Conservation (phyloP, 371 early-diverging fungal genomes). For the Lichtheimia ornata region DNA sequence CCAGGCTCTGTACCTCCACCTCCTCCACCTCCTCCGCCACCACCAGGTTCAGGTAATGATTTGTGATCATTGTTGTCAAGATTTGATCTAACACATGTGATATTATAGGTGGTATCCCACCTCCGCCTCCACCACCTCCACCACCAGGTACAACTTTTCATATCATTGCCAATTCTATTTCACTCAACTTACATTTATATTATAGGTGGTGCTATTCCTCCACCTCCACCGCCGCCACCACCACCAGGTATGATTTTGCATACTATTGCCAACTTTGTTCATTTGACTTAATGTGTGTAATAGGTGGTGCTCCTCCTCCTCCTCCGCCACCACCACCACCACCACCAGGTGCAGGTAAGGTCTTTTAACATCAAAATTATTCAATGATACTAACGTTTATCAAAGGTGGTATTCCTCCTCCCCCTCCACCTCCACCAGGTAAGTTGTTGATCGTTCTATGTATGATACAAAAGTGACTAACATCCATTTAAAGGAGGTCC, state of each 20-base stretch:
- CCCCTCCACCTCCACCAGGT: conserved; percentile 18
- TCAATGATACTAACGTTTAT: not conserved
- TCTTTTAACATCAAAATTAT: not conserved
- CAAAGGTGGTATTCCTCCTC: conserved; percentile 10
- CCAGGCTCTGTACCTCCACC: conserved; percentile 20
- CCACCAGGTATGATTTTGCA: conserved; percentile 10
- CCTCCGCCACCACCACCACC: conserved; percentile 6
- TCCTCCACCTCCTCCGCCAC: conserved; percentile 6
- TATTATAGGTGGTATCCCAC: not conserved
- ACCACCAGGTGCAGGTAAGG: conserved; percentile 16
- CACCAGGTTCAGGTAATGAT: conserved; percentile 5
- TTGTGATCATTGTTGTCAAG: not conserved
- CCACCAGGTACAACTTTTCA: conserved; percentile 1
- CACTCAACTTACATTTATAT: not conserved
- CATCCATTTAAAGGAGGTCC: not conserved
- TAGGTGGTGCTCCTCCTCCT: conserved; percentile 13
- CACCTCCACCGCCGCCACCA: conserved; percentile 21
- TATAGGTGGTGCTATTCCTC: conserved; percentile 12
- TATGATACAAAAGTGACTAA: not conserved
- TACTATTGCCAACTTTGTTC: not conserved
- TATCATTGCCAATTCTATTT: not conserved
- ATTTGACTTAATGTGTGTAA: not conserved
- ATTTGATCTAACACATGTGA: not conserved
- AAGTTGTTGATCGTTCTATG: conserved; percentile 2
- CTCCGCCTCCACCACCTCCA: conserved; percentile 9